phyloP scores from a whole-genome alignment of 805 yeast genomes.

The Wickerhamomyces chaumierensis region DNA sequence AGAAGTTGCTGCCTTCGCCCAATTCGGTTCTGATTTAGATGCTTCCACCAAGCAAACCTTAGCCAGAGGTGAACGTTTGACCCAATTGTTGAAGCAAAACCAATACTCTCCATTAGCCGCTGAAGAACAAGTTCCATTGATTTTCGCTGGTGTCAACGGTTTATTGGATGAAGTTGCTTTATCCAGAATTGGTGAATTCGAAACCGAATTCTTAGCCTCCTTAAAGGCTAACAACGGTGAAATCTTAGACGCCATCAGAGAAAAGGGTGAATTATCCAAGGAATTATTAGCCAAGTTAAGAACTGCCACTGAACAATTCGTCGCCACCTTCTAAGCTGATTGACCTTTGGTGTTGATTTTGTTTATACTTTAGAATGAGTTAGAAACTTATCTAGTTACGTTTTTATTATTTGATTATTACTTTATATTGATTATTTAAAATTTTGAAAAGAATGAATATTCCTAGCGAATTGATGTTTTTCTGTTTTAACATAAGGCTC shows the following conservation, averaged over 20 bases:
- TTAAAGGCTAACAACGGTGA: constrained; percentile 84
- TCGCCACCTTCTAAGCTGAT: constrained; percentile 64
- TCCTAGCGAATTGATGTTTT: neutral
- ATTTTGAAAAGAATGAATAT: neutral
- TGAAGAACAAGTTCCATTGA: constrained; percentile 97
- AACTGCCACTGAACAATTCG: constrained; percentile 85
- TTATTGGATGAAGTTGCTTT: constrained; percentile 82
- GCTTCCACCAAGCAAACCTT: constrained; percentile 99
- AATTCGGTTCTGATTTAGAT: constrained; percentile 99
- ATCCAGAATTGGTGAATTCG: constrained; percentile 82
- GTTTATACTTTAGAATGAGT: neutral
- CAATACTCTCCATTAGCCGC: constrained; percentile 96
- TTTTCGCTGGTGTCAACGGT: constrained; percentile 99
- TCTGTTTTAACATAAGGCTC: no score
- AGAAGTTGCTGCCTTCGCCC: constrained; percentile 99
- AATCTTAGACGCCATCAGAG: constrained; percentile 73
- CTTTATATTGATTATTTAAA: neutral
- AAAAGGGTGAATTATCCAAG: constrained; percentile 82
- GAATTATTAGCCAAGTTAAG: constrained; percentile 81
- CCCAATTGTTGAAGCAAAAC: constrained; percentile 96
- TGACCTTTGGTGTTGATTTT: no score
- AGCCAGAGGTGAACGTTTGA: constrained; percentile 99
- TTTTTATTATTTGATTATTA: neutral
- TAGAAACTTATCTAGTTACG: neutral
- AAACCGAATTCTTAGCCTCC: constrained; percentile 84